Evolutionary conservation across 129 eudicot genomes (phyloP).

Genomic region (Artemisia argyi): DNA sequence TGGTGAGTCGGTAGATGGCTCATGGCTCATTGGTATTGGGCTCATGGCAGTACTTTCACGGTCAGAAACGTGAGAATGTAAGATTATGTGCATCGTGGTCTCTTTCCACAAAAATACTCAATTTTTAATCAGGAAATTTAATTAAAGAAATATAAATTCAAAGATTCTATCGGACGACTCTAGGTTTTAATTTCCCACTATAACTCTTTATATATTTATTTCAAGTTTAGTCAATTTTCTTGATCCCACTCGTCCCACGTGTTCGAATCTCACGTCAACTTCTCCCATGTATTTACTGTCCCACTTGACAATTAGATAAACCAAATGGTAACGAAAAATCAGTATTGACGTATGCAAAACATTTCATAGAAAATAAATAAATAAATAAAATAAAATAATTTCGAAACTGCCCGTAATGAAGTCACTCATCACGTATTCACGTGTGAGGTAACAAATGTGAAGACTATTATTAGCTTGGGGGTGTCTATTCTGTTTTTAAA

Average conservation of each 20-base stretch:
- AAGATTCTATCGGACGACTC: constrained; percentile 9
- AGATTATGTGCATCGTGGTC: background rate
- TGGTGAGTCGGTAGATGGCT: constrained; percentile 4
- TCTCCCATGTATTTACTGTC: constrained; percentile 3
- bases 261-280: constrained; percentile 8
- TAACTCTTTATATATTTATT: background rate
- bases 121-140: background rate
- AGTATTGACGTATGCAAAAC: background rate
- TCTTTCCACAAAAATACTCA: background rate
- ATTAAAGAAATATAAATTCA: background rate
- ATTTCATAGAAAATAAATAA: background rate
- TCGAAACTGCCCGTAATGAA: too few species aligned
- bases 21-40: constrained; percentile 1
- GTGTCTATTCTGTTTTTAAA: too few species aligned
- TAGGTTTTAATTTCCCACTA: constrained; percentile 14
- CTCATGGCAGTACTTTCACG: background rate
- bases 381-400: too few species aligned
- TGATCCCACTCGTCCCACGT: constrained; percentile 9
- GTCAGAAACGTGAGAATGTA: background rate
- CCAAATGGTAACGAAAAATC: background rate
- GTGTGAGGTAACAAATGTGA: too few species aligned
- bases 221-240: background rate
- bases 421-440: too few species aligned
- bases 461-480: too few species aligned
- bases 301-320: background rate